phyloP scores from a whole-genome alignment of 805 yeast species.

The Nakazawaea holstii region DNA sequence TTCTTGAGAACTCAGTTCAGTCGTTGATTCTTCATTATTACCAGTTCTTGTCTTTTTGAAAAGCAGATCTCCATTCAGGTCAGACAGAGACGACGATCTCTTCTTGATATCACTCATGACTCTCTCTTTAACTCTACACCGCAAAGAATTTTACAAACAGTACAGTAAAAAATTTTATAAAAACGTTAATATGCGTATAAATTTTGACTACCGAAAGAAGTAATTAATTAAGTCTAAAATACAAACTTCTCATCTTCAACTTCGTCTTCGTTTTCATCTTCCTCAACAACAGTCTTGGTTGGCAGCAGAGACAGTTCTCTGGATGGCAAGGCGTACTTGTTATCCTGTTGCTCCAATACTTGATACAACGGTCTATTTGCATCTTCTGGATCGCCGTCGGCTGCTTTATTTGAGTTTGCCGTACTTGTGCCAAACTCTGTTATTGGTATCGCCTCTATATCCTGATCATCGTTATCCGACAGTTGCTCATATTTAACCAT shows the following conservation, averaged over 20 bases:
- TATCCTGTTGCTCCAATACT: conserved; percentile 23
- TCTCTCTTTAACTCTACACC: conserved; percentile 1
- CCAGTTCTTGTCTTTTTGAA: not conserved
- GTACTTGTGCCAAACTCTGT: conserved; percentile 21
- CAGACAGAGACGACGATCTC: not conserved
- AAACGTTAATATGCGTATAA: too few relatives aligned
- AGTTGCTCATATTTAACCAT: conserved; percentile 15
- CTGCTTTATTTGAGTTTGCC: conserved; percentile 3
- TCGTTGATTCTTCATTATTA: too few relatives aligned
- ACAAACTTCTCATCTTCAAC: conserved; percentile 1
- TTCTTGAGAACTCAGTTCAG: conserved; percentile 11
- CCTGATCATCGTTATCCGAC: conserved; percentile 22
- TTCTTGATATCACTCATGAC: not conserved
- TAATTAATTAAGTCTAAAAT: too few relatives aligned
- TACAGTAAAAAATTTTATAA: too few relatives aligned
- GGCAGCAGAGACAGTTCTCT: too few relatives aligned
- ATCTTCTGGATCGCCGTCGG: conserved; percentile 15
- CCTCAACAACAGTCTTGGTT: too few relatives aligned
- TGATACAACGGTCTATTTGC: conserved; percentile 22
- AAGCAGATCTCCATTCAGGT: conserved; percentile 6
- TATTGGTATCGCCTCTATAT: conserved; percentile 22
- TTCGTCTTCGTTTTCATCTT: not conserved
- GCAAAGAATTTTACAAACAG: too few relatives aligned
- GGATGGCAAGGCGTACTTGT: not conserved
- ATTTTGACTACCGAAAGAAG: too few relatives aligned